Evolutionary conservation across 2,329 filamentous ascomycete species (phyloP).

Genomic region (Ophiocordyceps unilateralis): DNA sequence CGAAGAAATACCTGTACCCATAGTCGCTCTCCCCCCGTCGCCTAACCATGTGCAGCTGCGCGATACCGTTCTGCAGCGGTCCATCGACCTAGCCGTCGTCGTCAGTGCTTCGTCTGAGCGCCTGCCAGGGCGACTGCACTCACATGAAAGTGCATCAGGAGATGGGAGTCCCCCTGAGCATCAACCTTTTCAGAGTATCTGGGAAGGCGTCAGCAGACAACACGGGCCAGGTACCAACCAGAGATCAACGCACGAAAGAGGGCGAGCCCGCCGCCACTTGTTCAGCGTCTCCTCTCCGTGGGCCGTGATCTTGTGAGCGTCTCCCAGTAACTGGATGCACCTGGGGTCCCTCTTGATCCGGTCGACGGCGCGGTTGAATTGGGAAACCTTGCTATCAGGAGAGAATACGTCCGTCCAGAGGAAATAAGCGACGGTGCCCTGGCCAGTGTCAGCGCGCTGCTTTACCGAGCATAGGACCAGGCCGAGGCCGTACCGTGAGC

Average conservation of each 20-base stretch:
- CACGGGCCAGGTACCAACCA: too few species aligned
- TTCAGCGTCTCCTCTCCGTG: slow-evolving; percentile 68
- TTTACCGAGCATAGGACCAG: not conserved
- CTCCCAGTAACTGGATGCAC: slow-evolving; percentile 59
- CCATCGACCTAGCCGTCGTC: slow-evolving; percentile 50
- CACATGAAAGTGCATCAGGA: slow-evolving; percentile 75
- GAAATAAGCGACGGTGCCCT: slow-evolving; percentile 64
- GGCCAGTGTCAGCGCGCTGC: not conserved
- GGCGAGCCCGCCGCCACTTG: slow-evolving; percentile 57
- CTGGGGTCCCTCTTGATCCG: slow-evolving; percentile 56
- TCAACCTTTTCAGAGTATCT: slow-evolving; percentile 56
- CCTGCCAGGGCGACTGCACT: slow-evolving; percentile 9
- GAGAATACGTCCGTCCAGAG: slow-evolving; percentile 73
- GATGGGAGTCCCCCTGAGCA: slow-evolving; percentile 56
- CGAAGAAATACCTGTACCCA: slow-evolving; percentile 61
- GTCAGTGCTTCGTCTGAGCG: not conserved
- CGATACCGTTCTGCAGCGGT: slow-evolving; percentile 53
- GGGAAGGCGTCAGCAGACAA: slow-evolving; percentile 9
- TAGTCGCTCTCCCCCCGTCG: slow-evolving; percentile 46
- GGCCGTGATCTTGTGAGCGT: slow-evolving; percentile 56
- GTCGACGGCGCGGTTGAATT: slow-evolving; percentile 77
- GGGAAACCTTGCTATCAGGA: slow-evolving; percentile 65
- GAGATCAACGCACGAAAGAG: slow-evolving; percentile 39
- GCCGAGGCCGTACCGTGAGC: slow-evolving; percentile 45
- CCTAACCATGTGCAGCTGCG: slow-evolving; percentile 63